Evolutionary conservation across 164 flowering plant species (phyloP), one percentile per base, ranked within the genome.

Genomic region (Stephania yunnanensis): DNA sequence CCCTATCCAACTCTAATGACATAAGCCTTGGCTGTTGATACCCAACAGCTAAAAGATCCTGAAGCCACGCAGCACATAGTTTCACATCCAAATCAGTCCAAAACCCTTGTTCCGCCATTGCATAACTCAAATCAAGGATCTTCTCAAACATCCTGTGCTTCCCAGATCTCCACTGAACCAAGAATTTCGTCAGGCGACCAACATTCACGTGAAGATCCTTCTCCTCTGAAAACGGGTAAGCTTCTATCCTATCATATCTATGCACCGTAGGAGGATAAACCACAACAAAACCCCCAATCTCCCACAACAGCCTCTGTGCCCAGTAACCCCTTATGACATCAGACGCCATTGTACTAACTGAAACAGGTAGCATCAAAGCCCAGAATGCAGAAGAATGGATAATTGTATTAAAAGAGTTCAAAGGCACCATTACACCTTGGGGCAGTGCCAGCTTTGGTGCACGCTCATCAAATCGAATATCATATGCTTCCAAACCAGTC

Each of bases 261-360:
- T 96, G 93, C 70, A 94, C 83, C 0, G 99, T 96, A 0, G 99
- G 97, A 67, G 99, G 98, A 81, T 96, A 93, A 80, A 94, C 97
- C 31, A 86, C 98, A 70, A 92, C 91, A 78, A 80, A 87, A 1
- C 97, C 99, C 67, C 95, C 98, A 77, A 96, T 81, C 79, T 96
- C 98, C 99, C 99, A 96, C 83, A 96, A 83, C 68, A 96, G 86
- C 87, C 99, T 87, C 82, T 95, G 99, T 15, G 87, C 94, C 99
- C 97, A 96, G 73, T 91, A 96, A 46, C 99, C 99, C 80, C 99
- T 89, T 81, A 96, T 74, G 7, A 96, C 87, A 84, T 96, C 99
- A 36, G 98, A 94, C 70, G 99, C 97, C 99, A 96, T 96, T 15
- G 92, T 76, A 75, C 99, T 96, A 76, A 96, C 89, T 0, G 97